Conservation (phyloP, 2,329 filamentous ascomycete genomes). For the Aspergillus udagawae region DNA sequence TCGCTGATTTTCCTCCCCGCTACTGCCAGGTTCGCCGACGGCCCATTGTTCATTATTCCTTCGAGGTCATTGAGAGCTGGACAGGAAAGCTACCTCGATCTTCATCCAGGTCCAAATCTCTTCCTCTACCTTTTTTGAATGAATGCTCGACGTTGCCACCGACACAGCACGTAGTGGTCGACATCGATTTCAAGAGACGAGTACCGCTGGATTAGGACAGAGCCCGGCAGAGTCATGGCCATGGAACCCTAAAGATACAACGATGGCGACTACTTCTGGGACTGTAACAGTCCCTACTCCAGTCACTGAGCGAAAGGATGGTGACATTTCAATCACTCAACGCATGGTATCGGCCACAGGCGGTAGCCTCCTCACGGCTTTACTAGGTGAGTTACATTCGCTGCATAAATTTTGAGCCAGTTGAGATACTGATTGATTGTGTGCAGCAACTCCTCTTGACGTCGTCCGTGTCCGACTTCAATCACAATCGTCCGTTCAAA, state of each 20-base stretch:
- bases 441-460: slow-evolving; percentile 83
- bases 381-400: slow-evolving; percentile 63
- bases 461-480: slow-evolving; percentile 94
- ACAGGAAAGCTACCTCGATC: not conserved
- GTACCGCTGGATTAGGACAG: slow-evolving; percentile 7
- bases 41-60: not conserved
- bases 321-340: slow-evolving; percentile 72
- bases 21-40: not conserved
- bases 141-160: slow-evolving; percentile 24
- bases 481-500: slow-evolving; percentile 63
- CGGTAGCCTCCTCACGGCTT: slow-evolving; percentile 82
- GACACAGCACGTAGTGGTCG: slow-evolving; percentile 21
- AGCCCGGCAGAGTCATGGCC: slow-evolving; percentile 25
- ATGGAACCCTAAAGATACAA: slow-evolving; percentile 27
- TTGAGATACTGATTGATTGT: slow-evolving; percentile 11
- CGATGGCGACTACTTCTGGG: slow-evolving; percentile 31
- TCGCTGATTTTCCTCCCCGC: slow-evolving; percentile 1
- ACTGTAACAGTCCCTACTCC: slow-evolving; percentile 18
- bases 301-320: slow-evolving; percentile 15
- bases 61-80: not conserved
- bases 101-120: not conserved
- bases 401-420: not conserved
- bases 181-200: slow-evolving; percentile 17
- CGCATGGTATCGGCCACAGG: slow-evolving; percentile 94
- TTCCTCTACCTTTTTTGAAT: slow-evolving; percentile 9